These are phyloP conservation scores for Russula sp. DNA, from an alignment of 768 basidiomycete genomes.

Conservation along the genomic window DNA sequence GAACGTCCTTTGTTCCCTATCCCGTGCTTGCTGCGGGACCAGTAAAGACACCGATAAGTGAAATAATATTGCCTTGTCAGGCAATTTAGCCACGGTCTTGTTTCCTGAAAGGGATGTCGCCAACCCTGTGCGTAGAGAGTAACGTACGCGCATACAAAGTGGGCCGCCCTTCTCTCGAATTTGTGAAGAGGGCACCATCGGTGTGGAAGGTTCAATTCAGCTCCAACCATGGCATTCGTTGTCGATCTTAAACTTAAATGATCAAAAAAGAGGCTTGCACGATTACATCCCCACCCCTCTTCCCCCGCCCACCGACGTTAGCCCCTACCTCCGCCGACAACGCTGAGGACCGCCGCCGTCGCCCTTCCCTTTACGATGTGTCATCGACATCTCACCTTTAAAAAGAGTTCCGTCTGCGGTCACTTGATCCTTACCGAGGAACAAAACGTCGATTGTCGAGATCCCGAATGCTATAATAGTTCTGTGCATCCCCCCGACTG, in stretches of 20 bases:
- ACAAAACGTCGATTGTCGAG: conserved; percentile 46
- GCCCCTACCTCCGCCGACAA: conserved; percentile 21
- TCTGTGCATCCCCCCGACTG: conserved; percentile 43
- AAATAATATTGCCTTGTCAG: no score
- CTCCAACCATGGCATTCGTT: not conserved
- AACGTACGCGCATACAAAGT: no score
- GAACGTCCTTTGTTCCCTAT: no score
- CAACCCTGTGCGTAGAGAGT: no score
- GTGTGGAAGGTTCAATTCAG: not conserved
- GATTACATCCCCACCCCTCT: not conserved
- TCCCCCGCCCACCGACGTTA: conserved; percentile 14
- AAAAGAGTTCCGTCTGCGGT: conserved; percentile 43
- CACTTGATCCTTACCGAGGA: conserved; percentile 45
- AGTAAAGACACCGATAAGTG: no score
- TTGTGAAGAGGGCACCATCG: not conserved
- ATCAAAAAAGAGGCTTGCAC: conserved; percentile 9
- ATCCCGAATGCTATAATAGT: conserved; percentile 40
- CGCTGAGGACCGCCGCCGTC: conserved; percentile 4
- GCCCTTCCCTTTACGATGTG: conserved; percentile 44
- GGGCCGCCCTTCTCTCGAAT: not conserved
- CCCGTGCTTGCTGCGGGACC: no score
- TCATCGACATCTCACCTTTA: conserved; percentile 51
- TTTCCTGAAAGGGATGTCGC: no score
- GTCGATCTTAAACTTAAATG: conserved; percentile 15
- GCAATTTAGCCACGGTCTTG: no score